These are phyloP conservation scores for Phaseolus coccineus DNA, from an alignment of 331 rosid species.

Conservation along the genomic window DNA sequence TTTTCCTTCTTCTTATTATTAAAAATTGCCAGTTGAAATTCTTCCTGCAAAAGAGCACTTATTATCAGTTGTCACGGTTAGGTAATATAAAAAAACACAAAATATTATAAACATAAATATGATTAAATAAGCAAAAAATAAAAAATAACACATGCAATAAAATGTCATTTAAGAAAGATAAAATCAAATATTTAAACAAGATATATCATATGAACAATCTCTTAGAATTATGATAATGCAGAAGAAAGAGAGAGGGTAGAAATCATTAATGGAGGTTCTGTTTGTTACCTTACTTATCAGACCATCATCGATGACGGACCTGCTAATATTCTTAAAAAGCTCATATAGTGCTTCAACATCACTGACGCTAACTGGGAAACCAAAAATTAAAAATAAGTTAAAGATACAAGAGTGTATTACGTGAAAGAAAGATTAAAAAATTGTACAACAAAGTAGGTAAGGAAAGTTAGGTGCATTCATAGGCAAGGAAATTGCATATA, in stretches of 20 bases:
- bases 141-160: too few species aligned
- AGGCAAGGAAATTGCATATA: too few species aligned
- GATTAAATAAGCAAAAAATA: not conserved
- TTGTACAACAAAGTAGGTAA: too few species aligned
- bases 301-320: slow-evolving; percentile 87
- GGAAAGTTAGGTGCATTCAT: too few species aligned
- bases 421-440: not conserved
- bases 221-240: not conserved
- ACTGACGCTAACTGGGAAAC: slow-evolving; percentile 73
- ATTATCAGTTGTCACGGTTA: slow-evolving; percentile 15
- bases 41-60: slow-evolving; percentile 68
- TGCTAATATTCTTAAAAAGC: slow-evolving; percentile 85
- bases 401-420: not conserved
- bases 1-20: slow-evolving; percentile 74
- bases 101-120: not conserved
- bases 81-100: not conserved
- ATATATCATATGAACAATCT: not conserved
- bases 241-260: too few species aligned
- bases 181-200: too few species aligned
- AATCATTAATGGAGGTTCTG: too few species aligned
- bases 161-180: too few species aligned
- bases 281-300: slow-evolving; percentile 86
- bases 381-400: slow-evolving; percentile 37
- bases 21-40: slow-evolving; percentile 90
- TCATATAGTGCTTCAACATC: slow-evolving; percentile 97